Percentiles rank a stretch among this genome's conserved stretches.
Conservation (phyloP, 2,329 filamentous ascomycete genomes). For the Bretziella fagacearum region DNA sequence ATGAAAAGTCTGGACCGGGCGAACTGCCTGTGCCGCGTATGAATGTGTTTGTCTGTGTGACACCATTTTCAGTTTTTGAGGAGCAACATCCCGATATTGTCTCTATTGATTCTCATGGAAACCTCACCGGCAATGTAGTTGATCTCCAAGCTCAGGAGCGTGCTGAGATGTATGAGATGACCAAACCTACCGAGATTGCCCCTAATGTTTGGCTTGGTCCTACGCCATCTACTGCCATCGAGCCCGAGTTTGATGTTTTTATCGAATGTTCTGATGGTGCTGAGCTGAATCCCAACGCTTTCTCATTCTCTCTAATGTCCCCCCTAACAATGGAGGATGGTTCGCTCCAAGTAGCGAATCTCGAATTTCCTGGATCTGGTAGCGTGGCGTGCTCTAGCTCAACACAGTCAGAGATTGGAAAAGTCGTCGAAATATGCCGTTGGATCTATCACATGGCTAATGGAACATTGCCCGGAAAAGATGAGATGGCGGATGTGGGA, state of each 20-base stretch:
- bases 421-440: constrained; percentile 67
- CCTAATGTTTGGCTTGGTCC: constrained; percentile 82
- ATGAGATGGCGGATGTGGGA: constrained; percentile 12
- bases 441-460: constrained; percentile 81
- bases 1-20: constrained; percentile 29
- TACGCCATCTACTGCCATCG: constrained; percentile 52
- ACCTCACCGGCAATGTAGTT: constrained; percentile 57
- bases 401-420: constrained; percentile 68
- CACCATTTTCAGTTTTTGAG: constrained; percentile 56
- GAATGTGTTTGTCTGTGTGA: constrained; percentile 64
- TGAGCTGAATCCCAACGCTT: constrained; percentile 49
- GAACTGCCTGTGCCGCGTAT: constrained; percentile 39
- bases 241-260: constrained; percentile 58
- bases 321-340: constrained; percentile 20
- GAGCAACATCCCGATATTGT: constrained; percentile 51
- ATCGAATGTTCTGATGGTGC: constrained; percentile 83
- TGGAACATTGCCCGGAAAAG: constrained; percentile 32
- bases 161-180: constrained; percentile 86
- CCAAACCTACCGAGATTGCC: constrained; percentile 71
- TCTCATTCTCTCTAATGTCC: constrained; percentile 48
- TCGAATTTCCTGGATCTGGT: constrained; percentile 90
- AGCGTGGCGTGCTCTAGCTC: constrained; percentile 74
- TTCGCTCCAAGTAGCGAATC: constrained; percentile 15
- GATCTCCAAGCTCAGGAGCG: constrained; percentile 86
- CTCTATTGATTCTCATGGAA: constrained; percentile 54